Percentiles rank a stretch among this genome's conserved stretches.
These are phyloP conservation scores for Mallotus nudiflorus DNA, from an alignment of 345 rosid species.

Conservation along the genomic window DNA sequence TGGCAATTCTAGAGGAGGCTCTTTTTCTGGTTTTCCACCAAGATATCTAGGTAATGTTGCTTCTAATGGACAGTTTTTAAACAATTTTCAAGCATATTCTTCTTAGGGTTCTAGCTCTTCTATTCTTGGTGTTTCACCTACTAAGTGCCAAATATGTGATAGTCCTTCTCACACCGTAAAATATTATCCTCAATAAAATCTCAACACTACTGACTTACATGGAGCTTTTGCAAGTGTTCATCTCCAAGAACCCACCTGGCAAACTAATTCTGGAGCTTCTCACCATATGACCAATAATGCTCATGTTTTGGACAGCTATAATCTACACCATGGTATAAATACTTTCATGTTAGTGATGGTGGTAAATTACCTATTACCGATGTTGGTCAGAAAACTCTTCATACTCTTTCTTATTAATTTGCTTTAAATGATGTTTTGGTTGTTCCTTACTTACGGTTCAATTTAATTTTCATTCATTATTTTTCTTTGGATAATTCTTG, in stretches of 20 bases:
- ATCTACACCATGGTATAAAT: not conserved
- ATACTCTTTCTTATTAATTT: too few species aligned
- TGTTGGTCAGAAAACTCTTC: too few species aligned
- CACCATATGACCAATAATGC: not conserved
- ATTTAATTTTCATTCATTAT: too few species aligned
- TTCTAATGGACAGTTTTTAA: not conserved
- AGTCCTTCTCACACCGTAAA: not conserved
- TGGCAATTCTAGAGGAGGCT: not conserved
- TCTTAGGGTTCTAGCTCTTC: not conserved
- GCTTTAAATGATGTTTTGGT: too few species aligned
- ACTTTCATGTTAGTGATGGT: not conserved
- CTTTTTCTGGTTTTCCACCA: too few species aligned
- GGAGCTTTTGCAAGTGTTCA: not conserved
- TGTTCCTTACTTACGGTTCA: too few species aligned
- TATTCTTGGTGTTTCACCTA: not conserved
- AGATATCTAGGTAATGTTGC: not conserved
- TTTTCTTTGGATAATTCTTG: too few species aligned
- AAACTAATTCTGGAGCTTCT: not conserved
- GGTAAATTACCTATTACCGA: too few species aligned
- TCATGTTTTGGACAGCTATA: not conserved
- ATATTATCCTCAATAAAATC: not conserved
- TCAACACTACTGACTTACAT: not conserved
- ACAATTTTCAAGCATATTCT: not conserved
- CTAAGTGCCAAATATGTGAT: not conserved
- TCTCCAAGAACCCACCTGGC: not conserved